Conservation (phyloP, 2,329 filamentous ascomycete genomes). For the Aspergillus latus region DNA sequence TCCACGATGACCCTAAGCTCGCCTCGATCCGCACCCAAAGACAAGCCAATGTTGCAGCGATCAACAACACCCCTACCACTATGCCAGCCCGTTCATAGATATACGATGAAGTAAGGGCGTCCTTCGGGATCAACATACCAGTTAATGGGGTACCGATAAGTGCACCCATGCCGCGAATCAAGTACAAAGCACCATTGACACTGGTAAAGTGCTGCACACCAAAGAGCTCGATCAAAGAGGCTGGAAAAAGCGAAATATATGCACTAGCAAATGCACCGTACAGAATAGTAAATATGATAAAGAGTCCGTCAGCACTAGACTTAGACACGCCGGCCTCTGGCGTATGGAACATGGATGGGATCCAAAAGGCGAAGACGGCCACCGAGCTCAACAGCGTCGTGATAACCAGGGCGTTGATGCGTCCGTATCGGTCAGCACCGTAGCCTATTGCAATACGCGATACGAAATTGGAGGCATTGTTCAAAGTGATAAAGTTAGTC, state of each 20-base stretch:
- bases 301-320: constrained; percentile 26
- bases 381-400: constrained; percentile 28
- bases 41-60: constrained; percentile 28
- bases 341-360: constrained; percentile 24
- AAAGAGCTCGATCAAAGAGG: constrained; percentile 43
- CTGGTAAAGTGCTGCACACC: constrained; percentile 39
- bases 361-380: constrained; percentile 29
- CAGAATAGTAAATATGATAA: constrained; percentile 34
- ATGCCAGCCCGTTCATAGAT: constrained; percentile 29
- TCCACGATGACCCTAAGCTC: constrained; percentile 21
- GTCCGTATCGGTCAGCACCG: constrained; percentile 40
- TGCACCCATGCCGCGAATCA: constrained; percentile 39
- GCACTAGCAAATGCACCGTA: constrained; percentile 43
- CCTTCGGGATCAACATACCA: constrained; percentile 26
- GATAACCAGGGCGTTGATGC: constrained; percentile 42
- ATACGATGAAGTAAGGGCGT: constrained; percentile 21
- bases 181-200: constrained; percentile 41
- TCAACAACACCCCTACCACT: constrained; percentile 28
- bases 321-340: constrained; percentile 8
- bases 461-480: constrained; percentile 43
- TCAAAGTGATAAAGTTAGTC: constrained; percentile 43
- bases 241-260: constrained; percentile 43
- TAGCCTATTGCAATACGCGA: constrained; percentile 43
- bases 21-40: constrained; percentile 32
- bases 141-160: constrained; percentile 41